Evolutionary conservation across 768 basidiomycete species (phyloP).

Genomic region (Butyriboletus loyo): DNA sequence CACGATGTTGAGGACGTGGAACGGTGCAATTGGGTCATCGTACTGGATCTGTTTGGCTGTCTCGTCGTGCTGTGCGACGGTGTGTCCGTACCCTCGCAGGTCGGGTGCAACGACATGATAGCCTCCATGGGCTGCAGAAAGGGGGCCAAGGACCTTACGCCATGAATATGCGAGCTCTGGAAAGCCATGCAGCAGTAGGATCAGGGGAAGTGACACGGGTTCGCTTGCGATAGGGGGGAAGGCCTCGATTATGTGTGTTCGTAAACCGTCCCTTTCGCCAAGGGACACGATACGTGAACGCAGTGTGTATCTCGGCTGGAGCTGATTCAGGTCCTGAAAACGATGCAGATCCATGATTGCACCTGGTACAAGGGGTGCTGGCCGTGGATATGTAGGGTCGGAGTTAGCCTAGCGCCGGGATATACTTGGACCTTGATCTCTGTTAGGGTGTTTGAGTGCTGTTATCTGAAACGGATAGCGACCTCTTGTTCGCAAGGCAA

Average conservation of each 20-base stretch:
- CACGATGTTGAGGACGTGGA: constrained; percentile 47
- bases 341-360: constrained; percentile 15
- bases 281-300: constrained; percentile 36
- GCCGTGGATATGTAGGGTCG: not conserved
- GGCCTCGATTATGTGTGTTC: constrained; percentile 50
- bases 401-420: not conserved
- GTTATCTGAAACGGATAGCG: not conserved
- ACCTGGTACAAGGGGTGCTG: not conserved
- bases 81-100: constrained; percentile 52
- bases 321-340: constrained; percentile 6
- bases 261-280: constrained; percentile 42
- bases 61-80: constrained; percentile 25
- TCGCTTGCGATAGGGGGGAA: constrained; percentile 22
- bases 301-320: constrained; percentile 36
- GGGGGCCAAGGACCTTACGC: constrained; percentile 54
- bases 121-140: constrained; percentile 40
- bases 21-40: constrained; percentile 50
- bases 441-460: not conserved
- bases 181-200: constrained; percentile 64
- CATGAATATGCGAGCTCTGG: constrained; percentile 67
- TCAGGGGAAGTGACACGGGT: constrained; percentile 37
- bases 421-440: not conserved
- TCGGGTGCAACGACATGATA: constrained; percentile 66
- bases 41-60: constrained; percentile 30
- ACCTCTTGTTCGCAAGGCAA: not conserved